Percentiles rank a stretch among this genome's conserved stretches.
phyloP scores from a whole-genome alignment of 192 early-diverging fungal genomes.

The Umbelopsis isabellina region DNA sequence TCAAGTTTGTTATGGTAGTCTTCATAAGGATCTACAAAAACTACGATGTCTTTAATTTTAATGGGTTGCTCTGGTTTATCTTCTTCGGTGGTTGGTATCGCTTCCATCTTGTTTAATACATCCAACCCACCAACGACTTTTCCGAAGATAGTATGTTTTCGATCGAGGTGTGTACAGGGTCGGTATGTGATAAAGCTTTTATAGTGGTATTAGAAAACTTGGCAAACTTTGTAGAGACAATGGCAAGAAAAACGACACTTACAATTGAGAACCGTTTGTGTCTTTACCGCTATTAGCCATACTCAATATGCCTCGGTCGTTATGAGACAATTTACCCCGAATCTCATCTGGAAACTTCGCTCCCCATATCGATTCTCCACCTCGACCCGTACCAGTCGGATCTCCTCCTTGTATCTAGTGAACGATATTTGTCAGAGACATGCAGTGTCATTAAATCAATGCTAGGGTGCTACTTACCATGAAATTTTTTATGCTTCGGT shows the following conservation, averaged over 20 bases:
- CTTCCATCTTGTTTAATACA: conserved; percentile 80
- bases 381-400: conserved; percentile 91
- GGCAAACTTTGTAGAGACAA: no score
- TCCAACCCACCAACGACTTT: conserved; percentile 87
- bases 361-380: conserved; percentile 78
- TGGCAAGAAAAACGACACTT: conserved; percentile 28
- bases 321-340: conserved; percentile 69
- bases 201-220: not conserved
- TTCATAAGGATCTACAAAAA: conserved; percentile 88
- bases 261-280: conserved; percentile 87
- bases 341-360: conserved; percentile 75
- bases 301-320: conserved; percentile 80
- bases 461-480: conserved; percentile 58
- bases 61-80: conserved; percentile 79
- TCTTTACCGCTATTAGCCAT: conserved; percentile 96
- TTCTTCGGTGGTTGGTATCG: conserved; percentile 66
- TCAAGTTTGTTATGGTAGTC: conserved; percentile 70
- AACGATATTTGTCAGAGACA: conserved; percentile 16
- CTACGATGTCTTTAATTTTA: conserved; percentile 67
- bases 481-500: conserved; percentile 89
- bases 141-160: conserved; percentile 95
- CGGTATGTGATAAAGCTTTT: conserved; percentile 71
- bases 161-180: conserved; percentile 67
- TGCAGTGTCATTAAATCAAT: not conserved
- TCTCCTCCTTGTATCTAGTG: conserved; percentile 89